Percentiles rank a stretch among this genome's conserved stretches.
Conservation (phyloP, 306 rosid species). For the Vicia faba region DNA sequence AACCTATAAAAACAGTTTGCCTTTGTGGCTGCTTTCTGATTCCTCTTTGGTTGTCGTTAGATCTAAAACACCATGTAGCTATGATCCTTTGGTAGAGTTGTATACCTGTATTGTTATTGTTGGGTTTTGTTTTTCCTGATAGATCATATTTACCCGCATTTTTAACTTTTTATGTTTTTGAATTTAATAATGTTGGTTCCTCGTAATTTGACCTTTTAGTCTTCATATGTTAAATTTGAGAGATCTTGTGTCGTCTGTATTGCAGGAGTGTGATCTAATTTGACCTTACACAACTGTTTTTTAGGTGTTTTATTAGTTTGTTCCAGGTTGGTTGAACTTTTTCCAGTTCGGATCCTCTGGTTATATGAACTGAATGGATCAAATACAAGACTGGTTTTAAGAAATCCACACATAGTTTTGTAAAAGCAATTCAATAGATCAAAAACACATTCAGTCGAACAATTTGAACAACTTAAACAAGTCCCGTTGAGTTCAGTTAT, state of each 20-base stretch:
- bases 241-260: conserved; percentile 44
- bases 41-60: conserved; percentile 49
- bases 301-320: not conserved
- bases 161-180: conserved; percentile 40
- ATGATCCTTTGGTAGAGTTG: conserved; percentile 47
- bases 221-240: conserved; percentile 27
- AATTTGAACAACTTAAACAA: not conserved
- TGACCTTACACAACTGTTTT: not conserved
- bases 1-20: conserved; percentile 65
- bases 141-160: conserved; percentile 36
- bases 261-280: conserved; percentile 40
- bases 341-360: not conserved
- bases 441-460: not conserved
- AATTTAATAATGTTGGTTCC: conserved; percentile 35
- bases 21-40: conserved; percentile 54
- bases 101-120: conserved; percentile 41
- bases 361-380: not conserved
- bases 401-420: not conserved
- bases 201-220: conserved; percentile 29
- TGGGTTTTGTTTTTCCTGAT: conserved; percentile 34
- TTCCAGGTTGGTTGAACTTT: not conserved
- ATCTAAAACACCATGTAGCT: conserved; percentile 55
- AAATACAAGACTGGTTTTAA: not conserved
- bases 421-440: not conserved
- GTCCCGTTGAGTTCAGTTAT: not conserved